phyloP scores from a whole-genome alignment of 495 filamentous ascomycete genomes.

The Cladorrhinum samala region DNA sequence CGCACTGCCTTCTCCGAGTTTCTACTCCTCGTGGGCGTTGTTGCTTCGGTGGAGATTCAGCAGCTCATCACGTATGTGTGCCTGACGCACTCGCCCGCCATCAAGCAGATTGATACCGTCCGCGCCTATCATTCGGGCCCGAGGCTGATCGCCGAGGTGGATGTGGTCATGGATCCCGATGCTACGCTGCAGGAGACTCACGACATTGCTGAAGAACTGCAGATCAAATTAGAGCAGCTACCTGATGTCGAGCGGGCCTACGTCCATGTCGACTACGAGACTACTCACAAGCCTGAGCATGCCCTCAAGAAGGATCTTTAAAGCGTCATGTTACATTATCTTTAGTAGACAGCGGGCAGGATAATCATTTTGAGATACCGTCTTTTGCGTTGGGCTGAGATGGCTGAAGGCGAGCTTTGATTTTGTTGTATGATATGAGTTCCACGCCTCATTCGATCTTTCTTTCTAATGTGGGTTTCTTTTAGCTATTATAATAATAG shows the following conservation, averaged over 20 bases:
- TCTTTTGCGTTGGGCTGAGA: not conserved
- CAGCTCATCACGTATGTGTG: conserved; percentile 96
- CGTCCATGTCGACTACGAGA: conserved; percentile 95
- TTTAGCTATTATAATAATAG: not conserved
- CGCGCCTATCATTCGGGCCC: conserved; percentile 89
- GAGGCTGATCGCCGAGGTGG: conserved; percentile 82
- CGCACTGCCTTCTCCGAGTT: conserved; percentile 85
- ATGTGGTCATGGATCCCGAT: conserved; percentile 74
- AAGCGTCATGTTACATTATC: not conserved
- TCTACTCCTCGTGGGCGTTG: conserved; percentile 81
- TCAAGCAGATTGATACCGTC: conserved; percentile 88
- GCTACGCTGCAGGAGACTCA: conserved; percentile 71
- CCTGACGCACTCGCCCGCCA: conserved; percentile 78
- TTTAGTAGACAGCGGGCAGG: not conserved
- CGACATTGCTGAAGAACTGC: conserved; percentile 88
- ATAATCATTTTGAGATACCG: not conserved
- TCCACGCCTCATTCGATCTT: not conserved
- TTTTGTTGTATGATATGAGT: not conserved
- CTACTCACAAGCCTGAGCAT: conserved; percentile 86
- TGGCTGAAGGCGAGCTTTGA: not conserved
- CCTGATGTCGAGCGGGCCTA: conserved; percentile 93
- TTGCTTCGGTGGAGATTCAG: conserved; percentile 76
- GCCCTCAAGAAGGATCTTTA: conserved; percentile 50
- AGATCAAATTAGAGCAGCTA: conserved; percentile 88
- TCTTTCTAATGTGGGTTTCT: not conserved